phyloP scores from a whole-genome alignment of 23 red algal genomes.

The Gracilaria gracilis region DNA sequence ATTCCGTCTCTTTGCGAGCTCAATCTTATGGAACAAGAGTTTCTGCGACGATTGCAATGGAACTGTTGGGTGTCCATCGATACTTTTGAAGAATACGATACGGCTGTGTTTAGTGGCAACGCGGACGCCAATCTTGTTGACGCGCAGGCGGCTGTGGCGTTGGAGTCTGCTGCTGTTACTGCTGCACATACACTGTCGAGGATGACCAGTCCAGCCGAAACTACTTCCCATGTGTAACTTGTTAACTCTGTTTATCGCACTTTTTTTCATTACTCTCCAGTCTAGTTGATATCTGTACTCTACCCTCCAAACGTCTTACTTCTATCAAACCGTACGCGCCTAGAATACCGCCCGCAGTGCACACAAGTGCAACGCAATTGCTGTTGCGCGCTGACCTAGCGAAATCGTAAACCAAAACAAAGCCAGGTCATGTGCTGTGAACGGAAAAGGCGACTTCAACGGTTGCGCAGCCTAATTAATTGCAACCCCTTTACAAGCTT shows the following conservation, averaged over 20 bases:
- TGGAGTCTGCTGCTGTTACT: not conserved
- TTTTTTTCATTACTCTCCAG: not conserved
- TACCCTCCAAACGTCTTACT: not conserved
- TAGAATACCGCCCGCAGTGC: not conserved
- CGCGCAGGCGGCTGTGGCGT: slow-evolving; percentile 18
- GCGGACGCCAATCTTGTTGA: not conserved
- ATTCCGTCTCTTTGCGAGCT: slow-evolving; percentile 46
- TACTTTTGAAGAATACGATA: slow-evolving; percentile 20
- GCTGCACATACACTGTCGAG: slow-evolving; percentile 11
- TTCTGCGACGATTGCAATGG: slow-evolving; percentile 68
- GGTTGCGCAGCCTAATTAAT: no score
- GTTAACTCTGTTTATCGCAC: slow-evolving; percentile 22
- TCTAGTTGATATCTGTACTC: not conserved
- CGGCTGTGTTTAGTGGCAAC: not conserved
- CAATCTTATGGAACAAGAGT: slow-evolving; percentile 51
- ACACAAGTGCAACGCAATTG: no score
- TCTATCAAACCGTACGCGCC: not conserved
- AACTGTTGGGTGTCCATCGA: slow-evolving; percentile 49
- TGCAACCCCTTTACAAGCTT: no score
- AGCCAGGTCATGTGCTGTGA: no score
- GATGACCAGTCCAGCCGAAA: not conserved
- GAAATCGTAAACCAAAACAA: no score
- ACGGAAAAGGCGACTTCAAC: no score
- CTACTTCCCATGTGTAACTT: slow-evolving; percentile 17
- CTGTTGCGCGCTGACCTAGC: no score